These are phyloP conservation scores for Zygosaccharomyces bisporus DNA, from an alignment of 805 yeast genomes.

Conservation along the genomic window DNA sequence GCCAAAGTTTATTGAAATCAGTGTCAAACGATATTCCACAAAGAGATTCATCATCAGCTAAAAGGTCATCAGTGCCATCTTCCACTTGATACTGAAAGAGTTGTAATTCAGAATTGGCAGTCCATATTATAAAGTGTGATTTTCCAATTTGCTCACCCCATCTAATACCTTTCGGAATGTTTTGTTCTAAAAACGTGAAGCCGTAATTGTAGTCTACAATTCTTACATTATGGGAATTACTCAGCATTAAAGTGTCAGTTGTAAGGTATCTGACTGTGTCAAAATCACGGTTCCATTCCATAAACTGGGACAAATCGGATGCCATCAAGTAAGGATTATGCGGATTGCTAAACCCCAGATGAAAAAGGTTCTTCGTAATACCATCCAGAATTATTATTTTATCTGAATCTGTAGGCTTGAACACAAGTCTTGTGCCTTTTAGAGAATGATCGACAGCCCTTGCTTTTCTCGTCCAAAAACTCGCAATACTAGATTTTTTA, in stretches of 20 bases:
- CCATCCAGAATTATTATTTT: slow-evolving; percentile 25
- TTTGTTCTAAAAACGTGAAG: slow-evolving; percentile 24
- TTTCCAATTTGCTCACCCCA: slow-evolving; percentile 16
- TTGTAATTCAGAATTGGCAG: slow-evolving; percentile 19
- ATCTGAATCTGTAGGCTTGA: slow-evolving; percentile 12
- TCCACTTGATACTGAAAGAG: slow-evolving; percentile 27
- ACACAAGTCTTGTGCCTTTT: slow-evolving; percentile 16
- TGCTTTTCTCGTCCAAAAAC: slow-evolving; percentile 20
- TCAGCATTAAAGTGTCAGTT: slow-evolving; percentile 21
- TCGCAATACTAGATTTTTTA: slow-evolving; percentile 20
- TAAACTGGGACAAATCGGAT: slow-evolving; percentile 18
- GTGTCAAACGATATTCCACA: slow-evolving; percentile 21
- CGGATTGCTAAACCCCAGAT: slow-evolving; percentile 10
- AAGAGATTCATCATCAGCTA: slow-evolving; percentile 20
- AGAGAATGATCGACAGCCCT: not conserved
- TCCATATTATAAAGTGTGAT: slow-evolving; percentile 25
- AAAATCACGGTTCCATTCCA: slow-evolving; percentile 21
- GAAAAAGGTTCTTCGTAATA: slow-evolving; percentile 17
- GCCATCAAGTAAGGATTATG: slow-evolving; percentile 17
- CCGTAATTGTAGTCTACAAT: slow-evolving; percentile 32
- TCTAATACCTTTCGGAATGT: slow-evolving; percentile 26
- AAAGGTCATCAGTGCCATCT: slow-evolving; percentile 18
- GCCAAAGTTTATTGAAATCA: slow-evolving; percentile 24
- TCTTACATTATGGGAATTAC: slow-evolving; percentile 16
- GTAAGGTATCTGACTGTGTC: slow-evolving; percentile 20